Evolutionary conservation across 441 rosid species (phyloP).

Genomic region (Eutrema salsugineum): DNA sequence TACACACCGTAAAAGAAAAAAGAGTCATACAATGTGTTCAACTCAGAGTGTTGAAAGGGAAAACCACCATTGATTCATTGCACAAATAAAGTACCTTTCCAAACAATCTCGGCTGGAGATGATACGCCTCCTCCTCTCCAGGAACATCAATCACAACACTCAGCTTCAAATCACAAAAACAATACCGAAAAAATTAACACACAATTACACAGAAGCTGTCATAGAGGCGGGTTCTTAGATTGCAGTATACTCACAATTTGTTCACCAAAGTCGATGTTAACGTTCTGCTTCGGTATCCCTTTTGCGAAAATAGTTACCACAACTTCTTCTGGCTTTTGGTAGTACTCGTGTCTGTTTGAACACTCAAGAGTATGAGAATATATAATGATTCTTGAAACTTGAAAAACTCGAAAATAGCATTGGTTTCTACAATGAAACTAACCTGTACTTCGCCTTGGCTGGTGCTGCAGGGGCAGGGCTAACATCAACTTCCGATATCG

Average conservation of each 20-base stretch:
- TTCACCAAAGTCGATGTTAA: conserved; percentile 64
- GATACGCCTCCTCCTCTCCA: conserved; percentile 72
- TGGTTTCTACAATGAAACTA: conserved; percentile 17
- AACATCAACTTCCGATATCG: background rate
- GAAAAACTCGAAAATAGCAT: background rate
- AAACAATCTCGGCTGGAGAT: conserved; percentile 83
- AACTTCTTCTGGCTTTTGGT: conserved; percentile 76
- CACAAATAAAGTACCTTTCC: conserved; percentile 58
- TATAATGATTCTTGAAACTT: background rate
- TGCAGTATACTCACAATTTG: conserved; percentile 54
- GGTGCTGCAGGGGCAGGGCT: conserved; percentile 17
- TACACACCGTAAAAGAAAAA: background rate
- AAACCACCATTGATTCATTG: background rate
- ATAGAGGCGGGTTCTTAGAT: background rate
- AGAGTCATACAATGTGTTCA: background rate
- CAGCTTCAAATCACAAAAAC: conserved; percentile 49
- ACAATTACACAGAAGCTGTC: background rate
- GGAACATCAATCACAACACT: conserved; percentile 67
- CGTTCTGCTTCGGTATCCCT: conserved; percentile 48
- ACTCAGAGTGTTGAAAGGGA: background rate
- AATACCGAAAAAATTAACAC: background rate
- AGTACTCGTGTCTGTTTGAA: conserved; percentile 62
- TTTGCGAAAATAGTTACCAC: conserved; percentile 76
- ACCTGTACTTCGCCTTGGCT: conserved; percentile 64
- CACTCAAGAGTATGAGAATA: background rate